A percentile compares a stretch with the other conserved stretches of the same genome.
These are phyloP conservation scores for Diplogelasinospora grovesii DNA, from an alignment of 495 filamentous ascomycete species.

Conservation along the genomic window DNA sequence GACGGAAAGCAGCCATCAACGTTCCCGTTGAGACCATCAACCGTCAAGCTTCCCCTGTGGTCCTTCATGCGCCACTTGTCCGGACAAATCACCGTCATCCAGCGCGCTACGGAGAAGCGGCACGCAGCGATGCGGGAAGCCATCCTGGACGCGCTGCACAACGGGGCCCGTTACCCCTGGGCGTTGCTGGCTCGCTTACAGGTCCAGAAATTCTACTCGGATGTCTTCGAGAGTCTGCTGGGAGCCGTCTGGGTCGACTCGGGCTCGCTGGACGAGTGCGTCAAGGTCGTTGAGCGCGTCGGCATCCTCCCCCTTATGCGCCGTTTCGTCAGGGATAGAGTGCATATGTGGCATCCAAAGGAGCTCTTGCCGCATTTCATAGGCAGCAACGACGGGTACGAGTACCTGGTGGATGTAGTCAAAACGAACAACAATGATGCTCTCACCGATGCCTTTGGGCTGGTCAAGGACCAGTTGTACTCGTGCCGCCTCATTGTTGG, in stretches of 20 bases:
- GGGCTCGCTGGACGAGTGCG: conserved; percentile 52
- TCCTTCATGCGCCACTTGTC: conserved; percentile 59
- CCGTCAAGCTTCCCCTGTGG: conserved; percentile 49
- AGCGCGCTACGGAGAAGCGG: conserved; percentile 37
- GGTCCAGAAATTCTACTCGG: conserved; percentile 76
- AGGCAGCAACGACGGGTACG: conserved; percentile 42
- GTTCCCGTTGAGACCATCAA: conserved; percentile 5
- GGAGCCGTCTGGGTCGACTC: conserved; percentile 86
- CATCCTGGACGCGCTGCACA: conserved; percentile 38
- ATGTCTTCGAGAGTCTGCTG: conserved; percentile 73
- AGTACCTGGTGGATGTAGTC: conserved; percentile 43
- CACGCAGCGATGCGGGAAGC: conserved; percentile 42
- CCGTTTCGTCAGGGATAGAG: conserved; percentile 49
- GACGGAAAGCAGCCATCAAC: not conserved
- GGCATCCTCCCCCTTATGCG: conserved; percentile 60
- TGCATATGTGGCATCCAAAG: conserved; percentile 69
- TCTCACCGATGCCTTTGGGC: conserved; percentile 1
- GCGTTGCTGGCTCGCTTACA: conserved; percentile 54
- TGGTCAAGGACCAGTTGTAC: conserved; percentile 14
- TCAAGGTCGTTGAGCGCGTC: conserved; percentile 50
- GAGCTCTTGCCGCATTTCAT: conserved; percentile 58
- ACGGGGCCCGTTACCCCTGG: conserved; percentile 65
- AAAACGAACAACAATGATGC: too few species aligned
- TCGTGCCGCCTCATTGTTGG: conserved; percentile 47
- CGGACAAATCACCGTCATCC: conserved; percentile 32